Evolutionary conservation across 257 asterid genomes (phyloP).

Genomic region (Gentiana macrophylla): DNA sequence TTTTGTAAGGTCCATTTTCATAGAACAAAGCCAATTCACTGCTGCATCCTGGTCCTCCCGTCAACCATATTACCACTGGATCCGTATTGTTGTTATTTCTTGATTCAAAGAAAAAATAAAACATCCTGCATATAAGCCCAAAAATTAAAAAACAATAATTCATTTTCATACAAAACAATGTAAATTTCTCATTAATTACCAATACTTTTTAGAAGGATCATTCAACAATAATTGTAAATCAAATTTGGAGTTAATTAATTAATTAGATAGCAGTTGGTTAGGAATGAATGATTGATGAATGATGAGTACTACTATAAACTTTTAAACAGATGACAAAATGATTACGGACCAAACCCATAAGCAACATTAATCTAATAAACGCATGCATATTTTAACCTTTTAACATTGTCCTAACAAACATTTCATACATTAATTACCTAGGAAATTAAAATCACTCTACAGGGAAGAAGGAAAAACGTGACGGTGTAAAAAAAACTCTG

Average conservation of each 20-base stretch:
- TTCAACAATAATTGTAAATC: neutral
- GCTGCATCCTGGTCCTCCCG: constrained; percentile 92
- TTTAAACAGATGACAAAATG: too few relatives aligned
- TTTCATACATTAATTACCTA: neutral
- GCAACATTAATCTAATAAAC: too few relatives aligned
- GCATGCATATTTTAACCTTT: too few relatives aligned
- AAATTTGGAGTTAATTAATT: neutral
- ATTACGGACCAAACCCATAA: too few relatives aligned
- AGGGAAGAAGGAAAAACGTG: too few relatives aligned
- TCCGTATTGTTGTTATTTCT: constrained; percentile 30
- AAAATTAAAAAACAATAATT: too few relatives aligned
- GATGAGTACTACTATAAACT: too few relatives aligned
- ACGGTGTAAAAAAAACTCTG: too few relatives aligned
- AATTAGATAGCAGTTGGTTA: neutral
- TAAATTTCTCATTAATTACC: too few relatives aligned
- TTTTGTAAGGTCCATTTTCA: constrained; percentile 70
- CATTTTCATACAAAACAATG: too few relatives aligned
- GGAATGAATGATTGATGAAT: neutral
- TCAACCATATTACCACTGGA: constrained; percentile 69
- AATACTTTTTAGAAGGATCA: too few relatives aligned
- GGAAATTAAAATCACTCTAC: neutral
- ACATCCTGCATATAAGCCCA: constrained; percentile 47
- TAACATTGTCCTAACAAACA: too few relatives aligned
- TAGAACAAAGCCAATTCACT: constrained; percentile 63
- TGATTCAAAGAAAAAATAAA: constrained; percentile 70